Conservation (phyloP, 2,329 filamentous ascomycete genomes). For the Fusarium duplospermum region DNA sequence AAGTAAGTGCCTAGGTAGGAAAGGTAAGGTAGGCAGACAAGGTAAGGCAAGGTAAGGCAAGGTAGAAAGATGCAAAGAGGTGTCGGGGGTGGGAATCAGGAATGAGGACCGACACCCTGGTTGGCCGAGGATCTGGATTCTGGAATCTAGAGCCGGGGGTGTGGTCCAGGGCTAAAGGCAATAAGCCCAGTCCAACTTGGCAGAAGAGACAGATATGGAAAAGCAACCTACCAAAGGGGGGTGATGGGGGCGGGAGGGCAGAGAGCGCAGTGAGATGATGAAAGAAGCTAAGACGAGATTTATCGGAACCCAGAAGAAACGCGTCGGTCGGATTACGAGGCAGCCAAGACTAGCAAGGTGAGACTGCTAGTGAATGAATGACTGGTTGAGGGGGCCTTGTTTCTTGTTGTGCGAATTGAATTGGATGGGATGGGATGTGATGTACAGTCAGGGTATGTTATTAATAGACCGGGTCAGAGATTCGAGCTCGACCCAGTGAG, state of each 20-base stretch:
- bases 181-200: conserved; percentile 40
- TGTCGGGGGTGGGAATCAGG: conserved; percentile 41
- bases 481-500: not conserved
- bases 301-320: not conserved
- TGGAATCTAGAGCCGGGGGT: conserved; percentile 42
- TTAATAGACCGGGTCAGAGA: not conserved
- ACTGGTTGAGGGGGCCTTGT: too few species aligned
- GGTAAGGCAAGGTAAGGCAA: conserved; percentile 13
- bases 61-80: conserved; percentile 15
- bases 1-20: not conserved
- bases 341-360: not conserved
- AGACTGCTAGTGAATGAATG: not conserved
- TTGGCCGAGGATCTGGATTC: conserved; percentile 44
- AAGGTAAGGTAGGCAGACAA: not conserved
- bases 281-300: not conserved
- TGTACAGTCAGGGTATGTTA: conserved; percentile 12
- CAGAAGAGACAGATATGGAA: conserved; percentile 16
- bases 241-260: conserved; percentile 14
- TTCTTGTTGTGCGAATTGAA: too few species aligned
- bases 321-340: conserved; percentile 17
- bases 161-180: conserved; percentile 37
- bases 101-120: conserved; percentile 39
- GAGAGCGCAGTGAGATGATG: not conserved
- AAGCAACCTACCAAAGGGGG: conserved; percentile 20
- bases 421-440: not conserved